Evolutionary conservation across 2,329 filamentous ascomycete species (phyloP), one percentile per base, ranked within the genome.

Genomic region (Sclerotinia minor): DNA sequence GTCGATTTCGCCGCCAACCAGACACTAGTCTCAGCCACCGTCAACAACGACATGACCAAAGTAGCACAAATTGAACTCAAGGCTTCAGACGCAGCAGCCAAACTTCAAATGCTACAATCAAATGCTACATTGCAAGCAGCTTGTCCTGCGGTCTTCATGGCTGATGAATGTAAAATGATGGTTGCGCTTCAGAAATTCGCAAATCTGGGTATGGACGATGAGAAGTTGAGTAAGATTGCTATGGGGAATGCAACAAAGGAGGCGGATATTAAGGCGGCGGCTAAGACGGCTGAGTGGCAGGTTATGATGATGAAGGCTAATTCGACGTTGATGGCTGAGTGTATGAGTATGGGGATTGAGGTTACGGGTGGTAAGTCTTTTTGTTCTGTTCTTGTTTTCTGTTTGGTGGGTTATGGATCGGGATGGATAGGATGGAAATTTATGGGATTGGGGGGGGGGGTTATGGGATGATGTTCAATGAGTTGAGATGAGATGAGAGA

Each of bases 201-300:
- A 53, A 71, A 75, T 50, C 70, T 79, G 5, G 78, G 77, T 15
- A 69, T 72, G 72, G 80, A 81, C 74, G 69, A 73, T 6, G 79
- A 78, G 45, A 72, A 74, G 67, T 75, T 81, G 3, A 73, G 75
- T 38, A 64, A 74, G 63, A 68, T 75, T 52, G 76, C 77, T 57
- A 70, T 78, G 38, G 75, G 76, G 72, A 79, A 81, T 70, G 74
- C 78, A 41, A 79, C 79, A 50, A 75, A 76, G 69, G 75, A 76
- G 8, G 77, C 74, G 13, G 71, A 73, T 35, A 76, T 81, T 73
- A 76, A 80, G 74, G 75, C 76, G 60, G 78, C 79, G 71, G 78
- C 78, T 1, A 71, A 76, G n/a, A 67, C 73, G 6, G 75, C 72
- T 1, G 71, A 74, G 3, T 71, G 75, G 29, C 72, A 73, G 69